These are phyloP conservation scores for Podila minutissima DNA, from an alignment of 192 early-diverging fungal species.

Conservation along the genomic window DNA sequence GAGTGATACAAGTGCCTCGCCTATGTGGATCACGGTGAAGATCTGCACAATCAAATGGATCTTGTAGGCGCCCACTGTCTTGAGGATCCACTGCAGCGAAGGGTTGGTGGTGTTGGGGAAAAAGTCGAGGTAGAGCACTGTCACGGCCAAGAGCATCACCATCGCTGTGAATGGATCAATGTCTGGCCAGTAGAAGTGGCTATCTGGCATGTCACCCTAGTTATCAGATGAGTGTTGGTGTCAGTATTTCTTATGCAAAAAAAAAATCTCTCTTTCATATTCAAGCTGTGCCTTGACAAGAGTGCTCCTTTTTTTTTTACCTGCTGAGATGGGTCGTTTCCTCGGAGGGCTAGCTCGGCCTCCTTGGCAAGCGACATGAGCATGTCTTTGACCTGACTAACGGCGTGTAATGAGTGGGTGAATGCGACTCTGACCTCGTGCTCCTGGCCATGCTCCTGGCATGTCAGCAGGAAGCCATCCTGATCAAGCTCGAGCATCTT, in stretches of 20 bases:
- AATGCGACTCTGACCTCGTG: constrained; percentile 42
- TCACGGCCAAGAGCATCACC: not conserved
- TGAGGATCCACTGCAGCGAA: constrained; percentile 19
- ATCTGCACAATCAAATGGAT: constrained; percentile 14
- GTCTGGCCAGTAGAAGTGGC: constrained; percentile 15
- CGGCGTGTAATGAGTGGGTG: constrained; percentile 24
- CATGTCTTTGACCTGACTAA: constrained; percentile 33
- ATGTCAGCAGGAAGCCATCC: constrained; percentile 29
- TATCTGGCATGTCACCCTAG: constrained; percentile 36
- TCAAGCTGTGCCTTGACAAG: not conserved
- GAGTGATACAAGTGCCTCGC: constrained; percentile 23
- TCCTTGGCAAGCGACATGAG: constrained; percentile 34
- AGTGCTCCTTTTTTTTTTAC: not conserved
- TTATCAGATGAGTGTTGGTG: not conserved
- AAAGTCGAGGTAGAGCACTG: constrained; percentile 28
- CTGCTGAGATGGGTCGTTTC: constrained; percentile 15
- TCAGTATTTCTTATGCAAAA: not conserved
- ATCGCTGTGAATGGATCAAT: not conserved
- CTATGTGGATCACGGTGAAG: not conserved
- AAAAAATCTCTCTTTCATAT: not conserved
- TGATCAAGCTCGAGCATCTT: constrained; percentile 24
- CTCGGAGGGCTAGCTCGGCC: constrained; percentile 24
- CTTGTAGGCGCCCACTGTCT: constrained; percentile 3
- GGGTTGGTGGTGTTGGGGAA: constrained; percentile 44
- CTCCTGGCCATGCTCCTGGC: constrained; percentile 16